phyloP scores from a whole-genome alignment of 176 grass and related monocot genomes.

The Triticum turgidum region DNA sequence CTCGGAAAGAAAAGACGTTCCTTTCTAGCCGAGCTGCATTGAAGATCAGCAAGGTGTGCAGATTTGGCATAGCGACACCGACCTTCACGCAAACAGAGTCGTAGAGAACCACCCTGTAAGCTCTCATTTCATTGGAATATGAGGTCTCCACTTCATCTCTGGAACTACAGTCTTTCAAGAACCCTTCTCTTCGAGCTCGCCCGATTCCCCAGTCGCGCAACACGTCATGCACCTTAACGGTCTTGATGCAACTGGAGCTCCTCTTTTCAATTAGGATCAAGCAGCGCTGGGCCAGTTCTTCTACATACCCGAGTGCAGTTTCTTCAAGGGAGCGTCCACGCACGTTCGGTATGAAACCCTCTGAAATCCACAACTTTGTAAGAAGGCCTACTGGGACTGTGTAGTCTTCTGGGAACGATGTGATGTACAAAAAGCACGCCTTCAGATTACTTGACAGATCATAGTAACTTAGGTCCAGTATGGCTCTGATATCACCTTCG shows the following conservation, averaged over 20 bases:
- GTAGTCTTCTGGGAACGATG: constrained; percentile 17
- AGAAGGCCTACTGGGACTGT: background rate
- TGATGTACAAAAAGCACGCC: constrained; percentile 18
- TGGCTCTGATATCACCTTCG: constrained; percentile 17
- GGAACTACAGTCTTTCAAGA: constrained; percentile 17
- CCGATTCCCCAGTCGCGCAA: constrained; percentile 7
- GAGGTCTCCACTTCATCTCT: constrained; percentile 2
- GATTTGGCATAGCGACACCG: background rate
- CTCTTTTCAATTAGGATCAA: constrained; percentile 10
- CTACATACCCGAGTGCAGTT: background rate
- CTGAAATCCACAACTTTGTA: constrained; percentile 10
- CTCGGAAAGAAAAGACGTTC: background rate
- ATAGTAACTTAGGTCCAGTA: constrained; percentile 24
- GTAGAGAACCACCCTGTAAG: constrained; percentile 7
- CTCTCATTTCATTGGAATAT: constrained; percentile 20
- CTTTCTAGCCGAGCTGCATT: background rate
- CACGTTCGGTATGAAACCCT: background rate
- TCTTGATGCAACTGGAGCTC: background rate
- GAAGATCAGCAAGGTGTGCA: constrained; percentile 11
- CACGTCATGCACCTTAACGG: constrained; percentile 7
- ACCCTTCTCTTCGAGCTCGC: constrained; percentile 15
- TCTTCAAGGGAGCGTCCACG: background rate
- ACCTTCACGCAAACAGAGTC: background rate
- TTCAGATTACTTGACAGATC: constrained; percentile 11
- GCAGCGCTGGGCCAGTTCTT: constrained; percentile 10